These are phyloP conservation scores for Pythium folliculosum DNA, from an alignment of 352 stramenopile species.

Conservation along the genomic window DNA sequence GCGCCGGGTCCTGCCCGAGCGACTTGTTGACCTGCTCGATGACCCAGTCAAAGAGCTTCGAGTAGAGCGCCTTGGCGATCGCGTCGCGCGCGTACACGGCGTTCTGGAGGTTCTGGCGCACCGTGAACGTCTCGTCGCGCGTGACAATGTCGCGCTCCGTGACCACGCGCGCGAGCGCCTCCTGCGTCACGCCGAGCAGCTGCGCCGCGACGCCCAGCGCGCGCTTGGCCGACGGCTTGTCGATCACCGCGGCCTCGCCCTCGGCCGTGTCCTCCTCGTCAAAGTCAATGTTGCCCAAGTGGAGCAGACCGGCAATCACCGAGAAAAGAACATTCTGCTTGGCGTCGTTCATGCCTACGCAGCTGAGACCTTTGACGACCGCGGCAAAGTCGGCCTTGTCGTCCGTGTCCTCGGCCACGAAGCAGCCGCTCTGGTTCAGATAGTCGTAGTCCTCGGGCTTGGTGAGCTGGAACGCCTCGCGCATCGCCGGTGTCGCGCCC, in stretches of 20 bases:
- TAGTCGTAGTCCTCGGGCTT: conserved; percentile 91
- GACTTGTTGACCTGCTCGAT: conserved; percentile 91
- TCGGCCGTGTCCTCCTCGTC: conserved; percentile 87
- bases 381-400: conserved; percentile 83
- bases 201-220: conserved; percentile 53
- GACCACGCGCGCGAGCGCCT: conserved; percentile 74
- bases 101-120: conserved; percentile 80
- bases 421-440: conserved; percentile 94
- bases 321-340: conserved; percentile 89
- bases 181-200: conserved; percentile 69
- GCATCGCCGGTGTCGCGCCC: conserved; percentile 53
- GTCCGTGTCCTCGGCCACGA: conserved; percentile 90
- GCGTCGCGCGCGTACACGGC: conserved; percentile 89
- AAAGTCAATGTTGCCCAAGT: conserved; percentile 97
- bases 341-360: conserved; percentile 71
- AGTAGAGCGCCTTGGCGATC: conserved; percentile 94
- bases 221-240: conserved; percentile 66
- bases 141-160: conserved; percentile 89
- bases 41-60: conserved; percentile 92
- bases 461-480: conserved; percentile 67
- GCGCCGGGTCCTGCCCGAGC: conserved; percentile 76
- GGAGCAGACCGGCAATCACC: conserved; percentile 92
- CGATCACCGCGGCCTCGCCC: conserved; percentile 72
- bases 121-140: conserved; percentile 80
- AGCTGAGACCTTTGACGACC: conserved; percentile 70